A percentile compares a stretch with the other conserved stretches of the same genome.
These are phyloP conservation scores for Lipomyces spencermartinsiae DNA, from an alignment of 805 yeast species.

Conservation along the genomic window DNA sequence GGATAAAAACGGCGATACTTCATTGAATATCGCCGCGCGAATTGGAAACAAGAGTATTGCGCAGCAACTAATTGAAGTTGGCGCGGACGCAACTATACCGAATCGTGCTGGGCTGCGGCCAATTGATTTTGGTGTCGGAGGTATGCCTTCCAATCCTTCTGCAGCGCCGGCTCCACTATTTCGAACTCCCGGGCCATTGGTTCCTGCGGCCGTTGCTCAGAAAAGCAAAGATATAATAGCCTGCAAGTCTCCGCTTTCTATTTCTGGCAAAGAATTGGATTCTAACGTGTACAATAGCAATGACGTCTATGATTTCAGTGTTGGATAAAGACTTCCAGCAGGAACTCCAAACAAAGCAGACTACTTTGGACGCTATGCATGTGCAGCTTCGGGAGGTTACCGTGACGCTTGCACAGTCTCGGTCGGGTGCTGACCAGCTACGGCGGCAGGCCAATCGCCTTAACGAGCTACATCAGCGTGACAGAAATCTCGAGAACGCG, in stretches of 20 bases:
- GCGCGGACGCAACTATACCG: slow-evolving; percentile 79
- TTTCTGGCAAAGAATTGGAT: not conserved
- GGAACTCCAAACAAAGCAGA: slow-evolving; percentile 62
- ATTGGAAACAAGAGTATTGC: slow-evolving; percentile 82
- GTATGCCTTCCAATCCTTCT: slow-evolving; percentile 1
- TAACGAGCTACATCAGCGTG: slow-evolving; percentile 60
- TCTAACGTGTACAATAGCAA: slow-evolving; percentile 43
- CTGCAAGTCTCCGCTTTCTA: slow-evolving; percentile 16
- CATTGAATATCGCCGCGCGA: slow-evolving; percentile 89
- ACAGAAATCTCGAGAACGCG: slow-evolving; percentile 65
- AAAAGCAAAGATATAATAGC: slow-evolving; percentile 54
- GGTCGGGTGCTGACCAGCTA: slow-evolving; percentile 60
- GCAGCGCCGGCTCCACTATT: not conserved
- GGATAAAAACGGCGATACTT: slow-evolving; percentile 93
- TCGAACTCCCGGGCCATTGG: slow-evolving; percentile 10
- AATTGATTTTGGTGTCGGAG: slow-evolving; percentile 73
- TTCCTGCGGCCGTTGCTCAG: slow-evolving; percentile 36
- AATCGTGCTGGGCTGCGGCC: slow-evolving; percentile 90
- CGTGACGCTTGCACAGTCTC: slow-evolving; percentile 54
- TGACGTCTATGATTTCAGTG: slow-evolving; percentile 57
- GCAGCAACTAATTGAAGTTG: slow-evolving; percentile 80
- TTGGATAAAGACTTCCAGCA: slow-evolving; percentile 65
- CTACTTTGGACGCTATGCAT: slow-evolving; percentile 59
- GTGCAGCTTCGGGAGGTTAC: slow-evolving; percentile 65
- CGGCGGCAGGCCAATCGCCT: slow-evolving; percentile 53